A percentile compares a stretch with the other conserved stretches of the same genome.
Evolutionary conservation across 441 rosid species (phyloP).

Genomic region (Pelargonium australe): DNA sequence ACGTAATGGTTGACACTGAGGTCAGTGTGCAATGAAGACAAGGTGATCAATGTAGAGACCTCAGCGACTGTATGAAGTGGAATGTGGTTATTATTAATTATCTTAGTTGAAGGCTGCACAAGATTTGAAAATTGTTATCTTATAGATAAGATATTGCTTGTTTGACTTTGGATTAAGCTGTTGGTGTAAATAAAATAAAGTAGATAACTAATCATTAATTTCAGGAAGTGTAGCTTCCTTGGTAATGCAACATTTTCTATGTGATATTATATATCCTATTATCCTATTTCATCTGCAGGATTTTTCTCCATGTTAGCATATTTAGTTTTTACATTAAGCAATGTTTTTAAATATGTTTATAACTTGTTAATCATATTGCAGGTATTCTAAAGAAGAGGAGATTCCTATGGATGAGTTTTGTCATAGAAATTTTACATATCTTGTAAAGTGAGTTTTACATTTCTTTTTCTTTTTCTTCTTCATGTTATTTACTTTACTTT

Average conservation of each 20-base stretch:
- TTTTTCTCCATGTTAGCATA: not conserved
- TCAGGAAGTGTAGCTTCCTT: not conserved
- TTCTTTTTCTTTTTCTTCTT: not conserved
- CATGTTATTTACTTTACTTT: too few relatives aligned
- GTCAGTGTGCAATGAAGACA: not conserved
- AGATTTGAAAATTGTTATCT: not conserved
- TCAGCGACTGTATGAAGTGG: not conserved
- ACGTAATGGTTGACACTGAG: not conserved
- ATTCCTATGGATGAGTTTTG: slow-evolving; percentile 47
- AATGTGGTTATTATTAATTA: not conserved
- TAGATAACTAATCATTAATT: not conserved
- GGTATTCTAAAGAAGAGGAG: slow-evolving; percentile 94
- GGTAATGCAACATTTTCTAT: not conserved
- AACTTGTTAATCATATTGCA: slow-evolving; percentile 21
- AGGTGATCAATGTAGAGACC: not conserved
- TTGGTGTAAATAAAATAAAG: not conserved
- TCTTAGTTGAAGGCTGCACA: not conserved
- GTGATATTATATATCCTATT: not conserved
- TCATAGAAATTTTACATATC: slow-evolving; percentile 67
- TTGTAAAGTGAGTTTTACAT: slow-evolving; percentile 51
- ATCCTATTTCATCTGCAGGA: not conserved
- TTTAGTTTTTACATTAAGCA: not conserved
- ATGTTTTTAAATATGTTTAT: slow-evolving; percentile 3
- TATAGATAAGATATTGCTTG: not conserved
- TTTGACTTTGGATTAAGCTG: not conserved